Evolutionary conservation across 768 basidiomycete genomes (phyloP), one percentile per base, ranked within the genome.

Genomic region (Rhodotorula babjevae): DNA sequence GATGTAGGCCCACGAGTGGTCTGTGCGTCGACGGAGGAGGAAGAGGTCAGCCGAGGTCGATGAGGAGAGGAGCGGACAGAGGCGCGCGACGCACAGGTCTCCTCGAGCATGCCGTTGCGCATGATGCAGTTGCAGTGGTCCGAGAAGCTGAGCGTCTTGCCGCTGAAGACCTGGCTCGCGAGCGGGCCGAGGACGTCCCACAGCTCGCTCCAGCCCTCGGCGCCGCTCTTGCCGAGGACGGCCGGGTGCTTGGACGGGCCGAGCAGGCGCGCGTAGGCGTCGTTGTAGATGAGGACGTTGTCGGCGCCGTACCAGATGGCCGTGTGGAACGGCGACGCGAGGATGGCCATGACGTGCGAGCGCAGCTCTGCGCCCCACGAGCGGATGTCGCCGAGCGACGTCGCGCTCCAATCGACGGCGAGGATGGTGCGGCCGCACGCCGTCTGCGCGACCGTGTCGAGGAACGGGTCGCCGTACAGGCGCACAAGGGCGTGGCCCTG

Each of bases 101-200:
- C 73, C 47, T 73, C 72, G 55, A 69, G 62, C 61, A 57, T 53
- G 33, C 72, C 68, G 52, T 55, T 56, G 36, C 50, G 63, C 29
- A 42, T 27, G 49, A 73, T 58, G 61, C 61, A 67, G 61, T 69
- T 57, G 57, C 52, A 63, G 50, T 69, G 68, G 57, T 68, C 64
- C 11, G n/a, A 16, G 65, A 67, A 68, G 33, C 50, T 66, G 21
- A 63, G 47, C 1, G 55, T 52, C 44, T 66, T 64, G 36, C 72
- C 64, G 21, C 9, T 25, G 23, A 75, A 50, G 18, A 58, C 65
- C 21, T 64, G 59, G 47, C 47, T 25, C 10, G 74, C 74, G 15
- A 75, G 50, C 40, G 74, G 74, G 16, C 68, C 74, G 7, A 72
- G 52, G 2, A 61, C 63, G 44, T 72, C 70, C 70, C 74, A 75